Base-by-base conservation (phyloP, 2,329 filamentous ascomycete genomes). In the Clarireedia paspali region DNA sequence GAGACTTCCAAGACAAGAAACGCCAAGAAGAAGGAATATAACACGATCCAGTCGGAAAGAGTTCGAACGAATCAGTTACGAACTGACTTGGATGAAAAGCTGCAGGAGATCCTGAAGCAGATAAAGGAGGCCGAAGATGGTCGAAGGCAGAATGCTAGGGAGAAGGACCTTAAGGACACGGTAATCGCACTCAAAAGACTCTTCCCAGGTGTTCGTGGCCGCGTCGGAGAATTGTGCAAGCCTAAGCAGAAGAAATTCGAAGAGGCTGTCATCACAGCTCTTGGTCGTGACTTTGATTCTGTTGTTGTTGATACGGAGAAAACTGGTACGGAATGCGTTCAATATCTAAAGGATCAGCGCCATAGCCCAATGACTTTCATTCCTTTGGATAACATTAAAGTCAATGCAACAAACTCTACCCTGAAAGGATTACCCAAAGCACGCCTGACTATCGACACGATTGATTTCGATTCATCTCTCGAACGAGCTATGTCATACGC, bases 181-280 rank as follows among this genome's bases (percentile, higher is more conserved):
- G 85, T 97, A 36, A 84, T 85, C 10, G 85, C 89, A 34, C 77
- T 99, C 66, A 96, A 95, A 71, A 87, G 91, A 52, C 88, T 96
- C 60, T 96, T 91, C 65, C 89, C 91, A 1, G 92, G 92, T 47
- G 92, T 99, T 46, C 89, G 89, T 63, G 94, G 94, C 20, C 85
- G 92, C 47, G 83, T 97, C 47, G 89, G 90, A 60, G 90, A 96
- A 62, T 81, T 99, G 44, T 96, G 94, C 74, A 91, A 89, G 62
- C 92, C 94, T 1, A 97, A 96, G 72, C 90, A 96, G 74, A 96
- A 95, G 73, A 97, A 96, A 70, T 99, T 86, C 67, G 89, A 94
- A 61, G 89, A 94, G 63, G 94, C 94, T 47, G 89, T 99, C 60
- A 90, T 89, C 65, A 95, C 90, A 23, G 91, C 95, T 6, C 81